Conservation (phyloP, 495 filamentous ascomycete genomes). For the Chaetomium cochliodes region DNA sequence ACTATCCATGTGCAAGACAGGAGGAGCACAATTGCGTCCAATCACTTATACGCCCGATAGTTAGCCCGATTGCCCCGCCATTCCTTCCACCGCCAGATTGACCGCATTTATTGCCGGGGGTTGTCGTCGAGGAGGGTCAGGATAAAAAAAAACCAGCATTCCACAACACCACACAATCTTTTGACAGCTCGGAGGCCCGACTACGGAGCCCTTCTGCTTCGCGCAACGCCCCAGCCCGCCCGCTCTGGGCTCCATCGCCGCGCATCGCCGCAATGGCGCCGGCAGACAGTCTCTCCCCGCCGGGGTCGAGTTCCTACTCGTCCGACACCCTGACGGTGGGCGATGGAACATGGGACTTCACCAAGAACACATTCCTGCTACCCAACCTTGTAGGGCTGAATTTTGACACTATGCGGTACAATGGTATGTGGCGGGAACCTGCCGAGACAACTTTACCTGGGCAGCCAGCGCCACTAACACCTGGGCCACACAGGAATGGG, state of each 20-base stretch:
- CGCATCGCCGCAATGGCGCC: slow-evolving; percentile 50
- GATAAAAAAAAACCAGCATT: neutral
- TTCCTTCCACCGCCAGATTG: slow-evolving; percentile 13
- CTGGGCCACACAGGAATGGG: slow-evolving; percentile 69
- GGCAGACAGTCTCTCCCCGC: slow-evolving; percentile 60
- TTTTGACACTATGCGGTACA: slow-evolving; percentile 92
- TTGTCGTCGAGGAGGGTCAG: neutral
- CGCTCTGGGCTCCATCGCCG: slow-evolving; percentile 18
- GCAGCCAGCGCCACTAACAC: slow-evolving; percentile 13
- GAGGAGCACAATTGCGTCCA: neutral
- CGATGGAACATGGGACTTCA: slow-evolving; percentile 87
- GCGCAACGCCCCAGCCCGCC: neutral
- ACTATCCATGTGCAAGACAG: slow-evolving; percentile 3
- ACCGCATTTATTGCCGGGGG: neutral
- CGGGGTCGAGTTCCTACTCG: slow-evolving; percentile 78
- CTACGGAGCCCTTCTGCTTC: neutral
- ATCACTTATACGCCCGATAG: neutral
- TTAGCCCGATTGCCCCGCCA: slow-evolving; percentile 18
- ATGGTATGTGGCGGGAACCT: slow-evolving; percentile 59
- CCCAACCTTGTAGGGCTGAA: slow-evolving; percentile 85
- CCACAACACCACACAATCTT: slow-evolving; percentile 7
- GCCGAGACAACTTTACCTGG: neutral
- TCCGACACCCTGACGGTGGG: slow-evolving; percentile 83
- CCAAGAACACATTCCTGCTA: slow-evolving; percentile 80
- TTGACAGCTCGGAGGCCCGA: neutral